Conservation (phyloP, 257 asterid species). For the Euphrasia confusa region DNA sequence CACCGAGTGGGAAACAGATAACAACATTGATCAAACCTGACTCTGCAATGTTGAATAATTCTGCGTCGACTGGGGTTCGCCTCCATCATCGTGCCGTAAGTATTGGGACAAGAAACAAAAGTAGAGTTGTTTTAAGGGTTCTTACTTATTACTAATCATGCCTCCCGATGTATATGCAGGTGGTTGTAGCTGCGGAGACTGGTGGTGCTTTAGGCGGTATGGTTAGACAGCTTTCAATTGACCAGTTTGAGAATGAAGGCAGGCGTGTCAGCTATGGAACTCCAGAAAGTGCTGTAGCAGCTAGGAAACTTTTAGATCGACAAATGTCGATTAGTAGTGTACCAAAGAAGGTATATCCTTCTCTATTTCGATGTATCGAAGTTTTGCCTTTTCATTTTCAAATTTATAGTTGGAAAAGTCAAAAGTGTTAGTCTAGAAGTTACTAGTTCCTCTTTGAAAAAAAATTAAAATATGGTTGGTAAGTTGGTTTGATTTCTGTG, state of each 20-base stretch:
- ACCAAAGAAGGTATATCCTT: slow-evolving; percentile 70
- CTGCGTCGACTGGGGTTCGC: slow-evolving; percentile 75
- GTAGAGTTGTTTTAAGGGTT: slow-evolving; percentile 11
- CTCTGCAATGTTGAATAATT: slow-evolving; percentile 44
- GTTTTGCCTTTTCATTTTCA: neutral
- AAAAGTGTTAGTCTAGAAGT: too few species aligned
- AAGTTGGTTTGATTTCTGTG: too few species aligned
- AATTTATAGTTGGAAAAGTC: neutral
- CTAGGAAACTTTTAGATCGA: slow-evolving; percentile 87
- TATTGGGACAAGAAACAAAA: slow-evolving; percentile 20
- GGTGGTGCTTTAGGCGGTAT: slow-evolving; percentile 81
- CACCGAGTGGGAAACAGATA: slow-evolving; percentile 82
- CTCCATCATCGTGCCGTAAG: slow-evolving; percentile 97
- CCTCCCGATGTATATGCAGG: slow-evolving; percentile 39
- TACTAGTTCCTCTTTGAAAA: too few species aligned
- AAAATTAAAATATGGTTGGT: too few species aligned
- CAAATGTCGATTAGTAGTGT: slow-evolving; percentile 91
- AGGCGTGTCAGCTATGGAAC: slow-evolving; percentile 88
- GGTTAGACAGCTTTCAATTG: slow-evolving; percentile 77
- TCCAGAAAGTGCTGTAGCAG: slow-evolving; percentile 96
- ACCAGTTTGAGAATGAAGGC: slow-evolving; percentile 79
- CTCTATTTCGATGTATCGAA: neutral
- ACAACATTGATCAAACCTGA: slow-evolving; percentile 72
- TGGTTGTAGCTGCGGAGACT: slow-evolving; percentile 76
- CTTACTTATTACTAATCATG: slow-evolving; percentile 22